phyloP scores from a whole-genome alignment of 2,329 filamentous ascomycete genomes.

The Talaromyces islandicus region DNA sequence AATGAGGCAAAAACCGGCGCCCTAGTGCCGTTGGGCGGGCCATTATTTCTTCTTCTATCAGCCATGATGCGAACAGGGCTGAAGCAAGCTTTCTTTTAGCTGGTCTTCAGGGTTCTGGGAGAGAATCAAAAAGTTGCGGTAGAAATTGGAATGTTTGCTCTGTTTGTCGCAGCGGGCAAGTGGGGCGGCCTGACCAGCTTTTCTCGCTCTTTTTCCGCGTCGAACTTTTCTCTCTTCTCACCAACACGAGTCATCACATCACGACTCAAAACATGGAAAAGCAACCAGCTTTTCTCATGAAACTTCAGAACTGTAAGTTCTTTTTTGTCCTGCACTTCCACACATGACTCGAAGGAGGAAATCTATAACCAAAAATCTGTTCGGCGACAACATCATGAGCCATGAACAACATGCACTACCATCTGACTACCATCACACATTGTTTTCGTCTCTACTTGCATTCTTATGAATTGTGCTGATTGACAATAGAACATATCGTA shows the following conservation, averaged over 20 bases:
- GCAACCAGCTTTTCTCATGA: background rate
- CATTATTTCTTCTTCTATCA: conserved; percentile 86
- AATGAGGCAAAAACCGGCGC: conserved; percentile 62
- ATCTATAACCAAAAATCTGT: conserved; percentile 45
- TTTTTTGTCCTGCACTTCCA: background rate
- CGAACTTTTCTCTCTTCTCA: background rate
- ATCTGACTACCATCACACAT: conserved; percentile 39
- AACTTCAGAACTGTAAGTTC: conserved; percentile 1
- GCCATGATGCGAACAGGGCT: conserved; percentile 48
- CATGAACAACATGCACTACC: conserved; percentile 59
- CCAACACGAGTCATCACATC: background rate
- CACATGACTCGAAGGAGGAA: conserved; percentile 43
- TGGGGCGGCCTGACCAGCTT: conserved; percentile 13
- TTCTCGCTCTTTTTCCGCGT: conserved; percentile 13
- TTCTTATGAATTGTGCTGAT: conserved; percentile 1
- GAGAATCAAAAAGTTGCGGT: background rate
- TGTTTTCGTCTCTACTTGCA: background rate
- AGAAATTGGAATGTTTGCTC: conserved; percentile 26
- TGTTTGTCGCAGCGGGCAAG: conserved; percentile 25
- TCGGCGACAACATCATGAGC: conserved; percentile 51
- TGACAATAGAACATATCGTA: background rate
- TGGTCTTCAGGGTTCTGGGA: background rate
- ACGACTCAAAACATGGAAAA: background rate
- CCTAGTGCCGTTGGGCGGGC: conserved; percentile 69
- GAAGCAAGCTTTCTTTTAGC: background rate